Evolutionary conservation across 176 grass and related monocot genomes (phyloP), one percentile per base, ranked within the genome.

Genomic region (Oryza australiensis): DNA sequence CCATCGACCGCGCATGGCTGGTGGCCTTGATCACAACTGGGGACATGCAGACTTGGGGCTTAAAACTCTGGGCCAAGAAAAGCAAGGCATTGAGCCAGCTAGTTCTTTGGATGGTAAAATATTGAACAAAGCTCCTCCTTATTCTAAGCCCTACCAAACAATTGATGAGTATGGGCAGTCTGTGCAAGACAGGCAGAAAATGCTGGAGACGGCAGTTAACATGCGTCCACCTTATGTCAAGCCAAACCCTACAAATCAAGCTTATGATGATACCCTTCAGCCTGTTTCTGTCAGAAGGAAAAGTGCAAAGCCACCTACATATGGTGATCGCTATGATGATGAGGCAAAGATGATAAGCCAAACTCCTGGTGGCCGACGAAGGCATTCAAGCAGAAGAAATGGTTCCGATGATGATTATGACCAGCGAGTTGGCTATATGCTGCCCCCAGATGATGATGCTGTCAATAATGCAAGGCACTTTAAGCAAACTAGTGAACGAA

Each of bases 211-310:
- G 75, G 27, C 42, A 33, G 26, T 75, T 20, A 92, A 93, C 57
- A 86, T 87, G 89, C 84, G 35, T 10, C 91, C 89, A 26, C 93
- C 97, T 66, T 99, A 99, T 90, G 87, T 99, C 29, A 94, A 92
- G 77, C 48, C 85, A 73, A 85, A 62, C 57, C 28, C 72, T 60
- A 68, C 26, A 49, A 20, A 66, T 66, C 49, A 82, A 84, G 32
- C 55, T 74, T 65, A 81, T 73, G 81, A 67, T 28, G 81, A 83
- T 53, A 82, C 41, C 71, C 30, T 48, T 24, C 86, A 65, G 60
- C 88, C 88, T n/a, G 49, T 88, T 80, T 95, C 93, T 0, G 91
- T 95, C 3, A 86, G 91, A 86, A 93, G 79, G 35, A 88, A 70
- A 77, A 64, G 86, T 84, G 20, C 75, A 73, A 94, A 68, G 77